Evolutionary conservation across 164 flowering plant genomes (phyloP), one percentile per base, ranked within the genome.

Genomic region (Tetracentron sinense): DNA sequence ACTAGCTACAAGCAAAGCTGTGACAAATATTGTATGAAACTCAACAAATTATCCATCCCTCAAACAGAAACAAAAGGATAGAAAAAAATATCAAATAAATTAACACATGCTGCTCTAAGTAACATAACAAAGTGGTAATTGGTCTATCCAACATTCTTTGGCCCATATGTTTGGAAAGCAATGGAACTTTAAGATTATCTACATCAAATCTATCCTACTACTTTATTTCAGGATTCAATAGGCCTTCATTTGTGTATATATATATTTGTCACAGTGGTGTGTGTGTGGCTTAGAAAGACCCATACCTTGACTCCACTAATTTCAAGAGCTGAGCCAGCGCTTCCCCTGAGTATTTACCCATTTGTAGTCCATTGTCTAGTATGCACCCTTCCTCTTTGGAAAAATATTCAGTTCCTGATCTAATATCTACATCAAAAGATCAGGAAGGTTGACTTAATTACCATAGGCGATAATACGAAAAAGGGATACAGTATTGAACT

Each of bases 281-380:
- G 51, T 28, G 47, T 10, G 49, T 29, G n/a, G 16, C 35, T 56
- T 30, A 48, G 38, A 49, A 61, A 55, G 64, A 15, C 11, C 38
- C 58, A 65, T 70, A 88, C 94, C 92, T 63, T 58, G 77, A 12
- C 42, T 86, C 84, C 54, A 79, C 81, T 60, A 71, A 56, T 60
- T 78, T 79, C 47, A 73, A 65, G 17, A 90, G 84, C 64, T 75
- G 75, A 28, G 70, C 59, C 71, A 88, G 72, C 47, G 75, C 92
- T 58, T 85, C 86, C 81, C 78, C 81, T 10, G 76, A 53, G 51
- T 19, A 47, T 44, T 51, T 71, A 50, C 53, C 71, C 57, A 60
- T 72, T 46, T 65, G 74, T 0, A 50, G 56, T 46, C 66, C 78
- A 38, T 68, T 69, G 42, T 70, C 77, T n/a, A 17, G 65, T 20